Conservation (phyloP, 495 filamentous ascomycete species). For the Antarctomyces pellizariae region DNA sequence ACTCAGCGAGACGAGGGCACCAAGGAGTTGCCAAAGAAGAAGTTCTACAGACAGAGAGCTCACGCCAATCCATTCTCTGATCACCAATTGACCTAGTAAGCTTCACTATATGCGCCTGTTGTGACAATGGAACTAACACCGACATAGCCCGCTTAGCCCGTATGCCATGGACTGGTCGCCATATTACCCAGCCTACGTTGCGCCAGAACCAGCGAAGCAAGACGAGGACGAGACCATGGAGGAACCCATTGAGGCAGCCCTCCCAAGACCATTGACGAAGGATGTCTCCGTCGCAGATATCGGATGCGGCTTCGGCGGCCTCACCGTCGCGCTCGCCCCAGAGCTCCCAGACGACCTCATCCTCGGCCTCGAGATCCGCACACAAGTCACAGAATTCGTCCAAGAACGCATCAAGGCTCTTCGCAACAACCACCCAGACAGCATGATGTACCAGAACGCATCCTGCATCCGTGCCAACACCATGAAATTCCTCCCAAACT, state of each 20-base stretch:
- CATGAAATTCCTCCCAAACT: constrained; percentile 97
- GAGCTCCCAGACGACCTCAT: constrained; percentile 61
- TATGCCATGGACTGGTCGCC: constrained; percentile 76
- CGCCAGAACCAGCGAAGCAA: constrained; percentile 6
- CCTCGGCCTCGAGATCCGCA: constrained; percentile 80
- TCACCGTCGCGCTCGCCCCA: constrained; percentile 69
- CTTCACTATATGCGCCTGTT: constrained; percentile 4
- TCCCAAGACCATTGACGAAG: constrained; percentile 25
- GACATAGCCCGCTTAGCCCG: constrained; percentile 49
- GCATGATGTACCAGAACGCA: constrained; percentile 56
- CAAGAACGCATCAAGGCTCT: constrained; percentile 66
- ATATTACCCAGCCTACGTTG: constrained; percentile 53
- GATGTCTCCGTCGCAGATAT: constrained; percentile 89
- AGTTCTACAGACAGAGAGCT: constrained; percentile 85
- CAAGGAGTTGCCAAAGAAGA: constrained; percentile 55
- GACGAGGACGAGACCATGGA: constrained; percentile 11
- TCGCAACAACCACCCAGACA: constrained; percentile 35
- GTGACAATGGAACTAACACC: constrained; percentile 3
- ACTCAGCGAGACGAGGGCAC: constrained; percentile 16
- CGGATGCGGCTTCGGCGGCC: constrained; percentile 83
- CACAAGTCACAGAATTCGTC: constrained; percentile 71
- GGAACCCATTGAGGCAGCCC: constrained; percentile 12
- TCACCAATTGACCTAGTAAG: constrained; percentile 68
- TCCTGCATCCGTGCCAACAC: constrained; percentile 72
- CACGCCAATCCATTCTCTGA: constrained; percentile 97